Percentiles rank a stretch among this genome's conserved stretches.
Evolutionary conservation across 345 rosid genomes (phyloP).

Genomic region (Bruguiera gymnorhiza): DNA sequence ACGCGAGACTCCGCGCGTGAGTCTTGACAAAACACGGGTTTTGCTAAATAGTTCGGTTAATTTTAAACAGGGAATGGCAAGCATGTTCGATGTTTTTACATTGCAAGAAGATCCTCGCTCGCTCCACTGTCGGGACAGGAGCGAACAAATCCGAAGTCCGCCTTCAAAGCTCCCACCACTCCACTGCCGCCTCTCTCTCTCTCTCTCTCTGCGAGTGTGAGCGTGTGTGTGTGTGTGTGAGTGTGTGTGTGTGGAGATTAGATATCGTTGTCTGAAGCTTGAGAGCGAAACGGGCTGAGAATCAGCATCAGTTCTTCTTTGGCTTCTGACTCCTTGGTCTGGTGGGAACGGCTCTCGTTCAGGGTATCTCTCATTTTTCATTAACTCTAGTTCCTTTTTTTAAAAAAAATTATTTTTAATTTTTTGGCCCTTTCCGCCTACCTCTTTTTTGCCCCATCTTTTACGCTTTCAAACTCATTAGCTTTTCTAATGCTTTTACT

Average conservation of each 20-base stretch:
- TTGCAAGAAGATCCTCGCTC: conserved; percentile 10
- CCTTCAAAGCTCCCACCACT: background rate
- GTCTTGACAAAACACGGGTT: background rate
- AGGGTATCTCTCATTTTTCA: conserved; percentile 24
- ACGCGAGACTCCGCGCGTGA: background rate
- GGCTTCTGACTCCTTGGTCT: background rate
- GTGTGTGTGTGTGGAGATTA: background rate
- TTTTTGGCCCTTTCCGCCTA: background rate
- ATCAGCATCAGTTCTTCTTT: too few species aligned
- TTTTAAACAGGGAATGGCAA: conserved; percentile 13
- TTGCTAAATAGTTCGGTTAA: conserved; percentile 6
- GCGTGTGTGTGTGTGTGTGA: too few species aligned
- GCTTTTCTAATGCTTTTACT: too few species aligned
- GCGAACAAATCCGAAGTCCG: conserved; percentile 8
- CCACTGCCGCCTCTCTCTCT: conserved; percentile 1
- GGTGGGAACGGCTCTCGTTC: conserved; percentile 6
- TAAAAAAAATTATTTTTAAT: background rate
- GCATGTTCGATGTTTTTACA: background rate
- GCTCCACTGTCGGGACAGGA: conserved; percentile 24
- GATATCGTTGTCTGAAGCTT: too few species aligned
- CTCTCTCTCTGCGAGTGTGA: background rate
- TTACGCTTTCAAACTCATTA: too few species aligned
- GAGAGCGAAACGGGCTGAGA: too few species aligned
- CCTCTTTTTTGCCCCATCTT: too few species aligned
- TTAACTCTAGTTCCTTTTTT: background rate